A percentile compares a stretch with the other conserved stretches of the same genome.
Evolutionary conservation across 345 rosid genomes (phyloP).

Genomic region (Citrus sinensis): DVS_A1.0 CM039166.1:14878501-14879000

Average conservation of each 20-base stretch:
- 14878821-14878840: not conserved
- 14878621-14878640: conserved; percentile 45
- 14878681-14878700: not conserved
- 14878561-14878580: conserved; percentile 63
- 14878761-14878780: not conserved
- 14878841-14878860: not conserved
- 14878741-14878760: not conserved
- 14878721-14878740: not conserved
- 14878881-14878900: not conserved
- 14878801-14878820: not conserved
- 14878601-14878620: conserved; percentile 47
- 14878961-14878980: conserved; percentile 33
- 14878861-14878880: not conserved
- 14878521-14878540: conserved; percentile 1
- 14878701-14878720: not conserved
- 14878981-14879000: conserved; percentile 35
- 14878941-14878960: conserved; percentile 9
- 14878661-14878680: conserved; percentile 10
- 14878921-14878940: not conserved
- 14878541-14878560: conserved; percentile 14
- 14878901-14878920: not conserved
- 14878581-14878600: conserved; percentile 56
- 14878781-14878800: not conserved
- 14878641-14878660: conserved; percentile 35
- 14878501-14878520: conserved; percentile 15